Conservation (phyloP, 2,329 filamentous ascomycete genomes). For the Metarhizium humberi region DNA sequence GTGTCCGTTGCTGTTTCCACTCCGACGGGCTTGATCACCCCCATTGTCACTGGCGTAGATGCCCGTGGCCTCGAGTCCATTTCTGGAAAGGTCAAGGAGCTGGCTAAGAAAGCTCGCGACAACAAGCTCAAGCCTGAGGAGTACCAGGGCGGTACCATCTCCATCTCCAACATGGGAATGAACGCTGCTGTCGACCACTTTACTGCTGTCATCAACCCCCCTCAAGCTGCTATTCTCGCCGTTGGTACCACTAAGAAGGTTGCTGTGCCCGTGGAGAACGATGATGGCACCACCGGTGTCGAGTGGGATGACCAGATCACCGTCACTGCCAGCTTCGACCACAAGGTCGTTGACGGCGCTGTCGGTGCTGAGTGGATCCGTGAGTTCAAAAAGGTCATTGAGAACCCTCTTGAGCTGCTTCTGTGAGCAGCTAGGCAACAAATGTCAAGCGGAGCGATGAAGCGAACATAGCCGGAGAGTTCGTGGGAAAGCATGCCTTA, state of each 20-base stretch:
- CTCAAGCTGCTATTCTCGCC: constrained; percentile 89
- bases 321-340: constrained; percentile 93
- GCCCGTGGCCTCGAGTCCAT: constrained; percentile 81
- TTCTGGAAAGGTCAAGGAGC: constrained; percentile 84
- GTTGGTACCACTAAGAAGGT: constrained; percentile 96
- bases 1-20: constrained; percentile 95
- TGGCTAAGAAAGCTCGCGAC: constrained; percentile 91
- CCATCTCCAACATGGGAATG: constrained; percentile 99
- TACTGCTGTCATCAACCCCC: constrained; percentile 98
- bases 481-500: constrained; percentile 9
- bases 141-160: constrained; percentile 98
- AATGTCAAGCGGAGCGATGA: not conserved
- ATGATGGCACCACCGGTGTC: constrained; percentile 65
- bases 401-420: constrained; percentile 93
- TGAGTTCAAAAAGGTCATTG: constrained; percentile 93
- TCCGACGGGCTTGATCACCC: constrained; percentile 88
- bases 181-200: constrained; percentile 93
- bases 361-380: constrained; percentile 94
- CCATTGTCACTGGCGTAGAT: constrained; percentile 87
- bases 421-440: constrained; percentile 48
- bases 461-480: constrained; percentile 1
- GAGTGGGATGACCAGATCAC: constrained; percentile 97
- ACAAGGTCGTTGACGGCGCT: constrained; percentile 96
- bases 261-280: constrained; percentile 73
- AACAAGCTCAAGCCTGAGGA: constrained; percentile 99